phyloP scores from a whole-genome alignment of 129 eudicot species.

The Flaveria brownii region DNA sequence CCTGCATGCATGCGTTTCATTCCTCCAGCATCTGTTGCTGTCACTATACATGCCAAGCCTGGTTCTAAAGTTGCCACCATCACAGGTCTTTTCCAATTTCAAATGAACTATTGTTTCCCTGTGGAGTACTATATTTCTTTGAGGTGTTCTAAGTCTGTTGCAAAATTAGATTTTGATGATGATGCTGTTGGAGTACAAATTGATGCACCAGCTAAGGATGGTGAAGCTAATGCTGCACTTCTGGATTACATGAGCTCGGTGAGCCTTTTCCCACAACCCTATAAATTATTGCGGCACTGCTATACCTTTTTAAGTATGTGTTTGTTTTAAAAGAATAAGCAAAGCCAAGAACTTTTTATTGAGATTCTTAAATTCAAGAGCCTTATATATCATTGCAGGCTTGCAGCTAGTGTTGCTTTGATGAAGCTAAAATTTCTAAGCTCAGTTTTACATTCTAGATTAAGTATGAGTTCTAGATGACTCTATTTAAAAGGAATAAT shows the following conservation, averaged over 20 bases:
- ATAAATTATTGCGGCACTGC: slow-evolving; percentile 1
- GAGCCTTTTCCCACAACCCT: slow-evolving; percentile 20
- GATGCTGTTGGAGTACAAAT: slow-evolving; percentile 91
- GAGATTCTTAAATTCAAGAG: background rate
- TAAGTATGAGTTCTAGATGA: slow-evolving; percentile 3
- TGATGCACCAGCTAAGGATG: slow-evolving; percentile 96
- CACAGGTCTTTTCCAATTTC: slow-evolving; percentile 49
- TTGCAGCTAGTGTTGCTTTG: background rate
- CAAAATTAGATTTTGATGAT: slow-evolving; percentile 58
- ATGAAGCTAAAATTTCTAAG: background rate
- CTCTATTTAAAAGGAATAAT: background rate
- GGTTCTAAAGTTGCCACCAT: slow-evolving; percentile 85
- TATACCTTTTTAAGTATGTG: background rate
- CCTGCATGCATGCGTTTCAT: slow-evolving; percentile 71
- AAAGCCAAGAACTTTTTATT: slow-evolving; percentile 1
- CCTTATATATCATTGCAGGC: background rate
- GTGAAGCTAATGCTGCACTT: slow-evolving; percentile 97
- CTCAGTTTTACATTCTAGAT: background rate
- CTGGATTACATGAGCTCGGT: slow-evolving; percentile 87
- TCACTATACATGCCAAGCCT: slow-evolving; percentile 94
- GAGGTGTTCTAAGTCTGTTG: background rate
- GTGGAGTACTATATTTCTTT: background rate
- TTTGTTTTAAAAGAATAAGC: slow-evolving; percentile 14
- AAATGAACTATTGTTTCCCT: background rate
- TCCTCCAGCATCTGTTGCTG: slow-evolving; percentile 80